These are phyloP conservation scores for Mycena belliarum DNA, from an alignment of 768 basidiomycete species.

Conservation along the genomic window DNA sequence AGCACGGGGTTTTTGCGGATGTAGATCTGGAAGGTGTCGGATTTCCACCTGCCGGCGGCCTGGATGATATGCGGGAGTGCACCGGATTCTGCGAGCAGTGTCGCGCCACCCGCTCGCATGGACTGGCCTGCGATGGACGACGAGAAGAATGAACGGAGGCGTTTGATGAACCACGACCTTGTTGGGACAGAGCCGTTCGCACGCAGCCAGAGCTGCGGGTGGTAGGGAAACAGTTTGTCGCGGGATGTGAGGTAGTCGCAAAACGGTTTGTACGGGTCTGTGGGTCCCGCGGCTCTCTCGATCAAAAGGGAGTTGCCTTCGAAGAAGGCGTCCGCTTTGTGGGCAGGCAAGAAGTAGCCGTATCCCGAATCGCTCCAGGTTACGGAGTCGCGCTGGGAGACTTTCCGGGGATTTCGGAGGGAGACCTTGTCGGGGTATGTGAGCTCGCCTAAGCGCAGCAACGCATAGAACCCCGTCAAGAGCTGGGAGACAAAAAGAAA, in stretches of 20 bases:
- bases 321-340: constrained; percentile 15
- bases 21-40: no score
- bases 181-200: constrained; percentile 33
- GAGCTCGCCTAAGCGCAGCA: constrained; percentile 26
- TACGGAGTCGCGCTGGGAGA: constrained; percentile 18
- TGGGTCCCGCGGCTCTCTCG: neutral
- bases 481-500: constrained; percentile 22
- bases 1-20: no score
- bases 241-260: constrained; percentile 25
- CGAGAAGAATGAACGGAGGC: constrained; percentile 29
- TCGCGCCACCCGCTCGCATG: constrained; percentile 43
- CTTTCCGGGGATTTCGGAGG: constrained; percentile 13
- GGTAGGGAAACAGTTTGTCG: constrained; percentile 27
- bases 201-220: constrained; percentile 36
- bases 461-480: constrained; percentile 21
- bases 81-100: constrained; percentile 34
- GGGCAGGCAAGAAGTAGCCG: constrained; percentile 16
- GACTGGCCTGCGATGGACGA: constrained; percentile 34
- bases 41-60: neutral
- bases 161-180: constrained; percentile 33
- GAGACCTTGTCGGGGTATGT: constrained; percentile 16
- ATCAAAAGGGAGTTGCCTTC: constrained; percentile 7
- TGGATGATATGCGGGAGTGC: constrained; percentile 34
- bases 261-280: constrained; percentile 23
- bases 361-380: neutral